Evolutionary conservation across 805 yeast species (phyloP), one percentile per base, ranked within the genome.

Genomic region (Wickerhamomyces chambardii): DNA sequence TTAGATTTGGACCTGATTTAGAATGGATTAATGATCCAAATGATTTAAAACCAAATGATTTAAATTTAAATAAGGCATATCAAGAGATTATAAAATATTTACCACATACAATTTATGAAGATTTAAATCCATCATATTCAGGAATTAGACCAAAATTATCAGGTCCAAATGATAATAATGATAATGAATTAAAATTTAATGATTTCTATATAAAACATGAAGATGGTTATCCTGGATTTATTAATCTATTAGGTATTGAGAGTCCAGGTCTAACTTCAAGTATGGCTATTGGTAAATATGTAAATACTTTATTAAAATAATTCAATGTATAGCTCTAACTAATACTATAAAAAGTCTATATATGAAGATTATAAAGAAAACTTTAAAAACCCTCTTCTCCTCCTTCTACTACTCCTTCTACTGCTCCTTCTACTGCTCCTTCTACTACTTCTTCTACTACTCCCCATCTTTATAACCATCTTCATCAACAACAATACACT

Each of bases 251-350:
- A 30, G 94, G 90, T 1, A 86, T 87, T 12, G 97, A 87, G 53
- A 81, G 92, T 48, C 97, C 97, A 0, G 96, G 96, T 0, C 63
- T 87, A 38, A 87, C 97, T 2, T 59, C 92, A 0, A 64, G 87
- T 4, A 63, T 84, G 76, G 95, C 90, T 0, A 85, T 87, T 38
- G 95, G 78, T 0, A 82, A 79, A 48, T 68, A 82, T 47, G 95
- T 87, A n/a, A n/a, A n/a, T n/a, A n/a, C n/a, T n/a, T n/a, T n/a
- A n/a, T n/a, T n/a, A n/a, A n/a, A n/a, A n/a, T n/a, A n/a, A n/a
- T n/a, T n/a, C n/a, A n/a, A n/a, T n/a, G n/a, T n/a, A n/a, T n/a
- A n/a, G n/a, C n/a, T n/a, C n/a, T n/a, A n/a, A n/a, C n/a, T n/a
- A n/a, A n/a, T n/a, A n/a, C n/a, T n/a, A n/a, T n/a, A n/a, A n/a